Evolutionary conservation across 495 filamentous ascomycete genomes (phyloP).

Genomic region (Aspergillus biplanus): DNA sequence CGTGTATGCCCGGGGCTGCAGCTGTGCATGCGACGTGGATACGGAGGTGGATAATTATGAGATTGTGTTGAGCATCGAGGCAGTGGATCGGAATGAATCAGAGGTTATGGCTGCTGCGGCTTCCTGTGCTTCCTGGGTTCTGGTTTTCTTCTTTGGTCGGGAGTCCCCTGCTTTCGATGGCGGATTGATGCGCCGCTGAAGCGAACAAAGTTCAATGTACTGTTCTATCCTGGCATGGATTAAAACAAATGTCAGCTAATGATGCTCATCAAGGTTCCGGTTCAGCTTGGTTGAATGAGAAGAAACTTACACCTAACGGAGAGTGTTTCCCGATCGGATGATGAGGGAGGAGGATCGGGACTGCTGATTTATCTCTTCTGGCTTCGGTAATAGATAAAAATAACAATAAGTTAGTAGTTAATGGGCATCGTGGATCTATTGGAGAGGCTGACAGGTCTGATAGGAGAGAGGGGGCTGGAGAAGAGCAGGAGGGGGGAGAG

Average conservation of each 20-base stretch:
- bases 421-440: not conserved
- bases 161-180: slow-evolving; percentile 16
- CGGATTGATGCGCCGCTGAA: slow-evolving; percentile 11
- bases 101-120: slow-evolving; percentile 2
- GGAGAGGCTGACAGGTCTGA: not conserved
- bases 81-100: not conserved
- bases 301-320: slow-evolving; percentile 8
- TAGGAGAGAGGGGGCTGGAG: not conserved
- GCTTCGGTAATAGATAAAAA: not conserved
- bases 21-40: no score
- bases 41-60: no score
- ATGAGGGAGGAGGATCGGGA: not conserved
- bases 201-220: slow-evolving; percentile 3
- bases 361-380: not conserved
- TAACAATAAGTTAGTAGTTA: not conserved
- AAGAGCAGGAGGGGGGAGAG: slow-evolving; percentile 3
- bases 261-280: slow-evolving; percentile 5
- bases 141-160: slow-evolving; percentile 7
- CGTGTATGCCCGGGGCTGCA: no score
- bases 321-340: slow-evolving; percentile 3
- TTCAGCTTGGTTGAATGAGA: slow-evolving; percentile 20
- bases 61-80: no score
- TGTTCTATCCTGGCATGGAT: slow-evolving; percentile 7
- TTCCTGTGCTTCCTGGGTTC: slow-evolving; percentile 8
- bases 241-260: slow-evolving; percentile 3